phyloP scores from a whole-genome alignment of 495 filamentous ascomycete genomes.

The Clohesyomyces aquaticus region DNA sequence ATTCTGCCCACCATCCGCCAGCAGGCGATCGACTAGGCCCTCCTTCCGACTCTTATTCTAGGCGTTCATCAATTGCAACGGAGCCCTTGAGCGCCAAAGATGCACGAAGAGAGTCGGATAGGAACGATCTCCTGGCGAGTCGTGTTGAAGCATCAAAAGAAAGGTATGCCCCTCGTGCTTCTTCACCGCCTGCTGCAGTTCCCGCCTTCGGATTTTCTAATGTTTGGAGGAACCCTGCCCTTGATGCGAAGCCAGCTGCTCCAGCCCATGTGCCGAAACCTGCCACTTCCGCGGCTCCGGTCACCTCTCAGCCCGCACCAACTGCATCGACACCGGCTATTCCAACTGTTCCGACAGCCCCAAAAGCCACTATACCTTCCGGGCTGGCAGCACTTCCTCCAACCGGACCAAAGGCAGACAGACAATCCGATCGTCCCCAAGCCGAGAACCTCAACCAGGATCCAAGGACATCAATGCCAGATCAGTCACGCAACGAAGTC shows the following conservation, averaged over 20 bases:
- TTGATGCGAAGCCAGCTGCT: constrained; percentile 44
- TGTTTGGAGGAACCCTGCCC: constrained; percentile 43
- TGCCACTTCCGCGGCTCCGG: constrained; percentile 7
- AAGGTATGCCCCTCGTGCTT: constrained; percentile 44
- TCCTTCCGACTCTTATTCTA: constrained; percentile 28
- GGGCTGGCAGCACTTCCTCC: constrained; percentile 37
- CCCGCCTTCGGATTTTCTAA: constrained; percentile 59
- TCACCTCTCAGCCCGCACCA: background rate
- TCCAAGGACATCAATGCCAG: background rate
- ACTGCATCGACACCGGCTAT: constrained; percentile 6
- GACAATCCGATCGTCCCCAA: constrained; percentile 28
- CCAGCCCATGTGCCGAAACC: constrained; percentile 17
- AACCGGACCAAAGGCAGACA: constrained; percentile 45
- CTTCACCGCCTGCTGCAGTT: constrained; percentile 74
- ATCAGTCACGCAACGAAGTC: constrained; percentile 21
- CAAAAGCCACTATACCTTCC: constrained; percentile 14
- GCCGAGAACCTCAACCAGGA: constrained; percentile 20
- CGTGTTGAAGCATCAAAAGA: constrained; percentile 53
- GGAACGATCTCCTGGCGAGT: constrained; percentile 47
- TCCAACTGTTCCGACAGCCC: constrained; percentile 18
- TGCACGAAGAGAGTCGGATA: constrained; percentile 51
- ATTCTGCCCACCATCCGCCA: constrained; percentile 28
- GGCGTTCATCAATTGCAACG: constrained; percentile 35
- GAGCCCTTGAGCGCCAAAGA: constrained; percentile 43
- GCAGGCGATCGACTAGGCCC: constrained; percentile 23